phyloP scores from a whole-genome alignment of 129 eudicot species.

The Chrysanthemum lavandulifolium region DNA sequence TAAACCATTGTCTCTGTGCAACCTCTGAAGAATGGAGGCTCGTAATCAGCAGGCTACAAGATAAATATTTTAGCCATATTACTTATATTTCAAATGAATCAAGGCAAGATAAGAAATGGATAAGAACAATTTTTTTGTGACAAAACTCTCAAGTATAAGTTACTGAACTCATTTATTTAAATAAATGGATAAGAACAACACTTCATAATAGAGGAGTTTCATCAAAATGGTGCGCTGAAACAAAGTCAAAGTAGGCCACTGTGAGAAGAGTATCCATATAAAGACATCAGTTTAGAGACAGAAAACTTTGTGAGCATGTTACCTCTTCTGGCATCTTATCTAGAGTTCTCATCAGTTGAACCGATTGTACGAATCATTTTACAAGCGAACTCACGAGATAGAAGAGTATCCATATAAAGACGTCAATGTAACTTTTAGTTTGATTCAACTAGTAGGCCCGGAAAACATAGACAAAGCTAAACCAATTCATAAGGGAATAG shows the following conservation, averaged over 20 bases:
- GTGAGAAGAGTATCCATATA: too few relatives aligned
- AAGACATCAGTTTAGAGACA: not conserved
- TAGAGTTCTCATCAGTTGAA: conserved; percentile 96
- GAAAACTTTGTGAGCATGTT: conserved; percentile 1
- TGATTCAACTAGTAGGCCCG: not conserved
- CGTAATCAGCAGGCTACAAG: conserved; percentile 91
- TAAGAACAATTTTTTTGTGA: not conserved
- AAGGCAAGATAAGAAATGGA: not conserved
- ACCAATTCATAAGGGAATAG: conserved; percentile 20
- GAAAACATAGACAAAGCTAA: conserved; percentile 13
- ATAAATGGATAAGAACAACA: not conserved
- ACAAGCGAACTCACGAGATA: conserved; percentile 88
- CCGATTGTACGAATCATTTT: conserved; percentile 89
- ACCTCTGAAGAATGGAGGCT: conserved; percentile 96
- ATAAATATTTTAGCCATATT: conserved; percentile 4
- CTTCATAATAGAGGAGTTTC: conserved; percentile 79
- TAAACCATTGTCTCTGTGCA: conserved; percentile 43
- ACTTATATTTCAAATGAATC: conserved; percentile 10
- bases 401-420: conserved; percentile 7
- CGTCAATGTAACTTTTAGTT: not conserved
- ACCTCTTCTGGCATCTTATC: conserved; percentile 99
- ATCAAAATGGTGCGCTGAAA: conserved; percentile 97
- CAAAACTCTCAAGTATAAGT: too few relatives aligned
- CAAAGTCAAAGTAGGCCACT: conserved; percentile 7
- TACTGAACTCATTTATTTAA: too few relatives aligned